Conservation (phyloP, 352 stramenopile species). For the Pelagophyceae sp. region DNA sequence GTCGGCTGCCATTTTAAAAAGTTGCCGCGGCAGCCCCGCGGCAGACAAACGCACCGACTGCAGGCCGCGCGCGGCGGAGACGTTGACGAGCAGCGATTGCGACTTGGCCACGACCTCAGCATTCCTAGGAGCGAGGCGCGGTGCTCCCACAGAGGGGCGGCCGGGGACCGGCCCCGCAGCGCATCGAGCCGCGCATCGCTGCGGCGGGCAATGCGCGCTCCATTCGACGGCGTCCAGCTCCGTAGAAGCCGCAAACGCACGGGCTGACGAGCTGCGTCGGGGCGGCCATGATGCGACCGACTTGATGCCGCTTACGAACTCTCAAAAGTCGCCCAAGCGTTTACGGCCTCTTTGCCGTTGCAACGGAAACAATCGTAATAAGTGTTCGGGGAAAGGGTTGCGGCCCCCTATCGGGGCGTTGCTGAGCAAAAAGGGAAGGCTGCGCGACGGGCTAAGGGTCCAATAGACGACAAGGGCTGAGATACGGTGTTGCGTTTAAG, state of each 20-base stretch:
- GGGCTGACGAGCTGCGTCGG: neutral
- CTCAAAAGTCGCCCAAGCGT: no score
- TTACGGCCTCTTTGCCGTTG: no score
- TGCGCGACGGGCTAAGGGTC: no score
- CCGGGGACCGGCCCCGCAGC: neutral
- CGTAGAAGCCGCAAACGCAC: neutral
- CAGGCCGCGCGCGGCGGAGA: constrained; percentile 89
- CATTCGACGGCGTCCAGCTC: neutral
- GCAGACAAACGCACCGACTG: constrained; percentile 63
- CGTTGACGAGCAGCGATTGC: constrained; percentile 90
- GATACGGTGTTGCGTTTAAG: no score
- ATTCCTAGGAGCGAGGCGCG: neutral
- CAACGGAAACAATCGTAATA: no score
- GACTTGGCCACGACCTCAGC: constrained; percentile 67
- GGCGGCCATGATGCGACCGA: neutral
- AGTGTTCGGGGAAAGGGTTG: no score
- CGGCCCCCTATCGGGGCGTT: no score
- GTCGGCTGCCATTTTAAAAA: no score
- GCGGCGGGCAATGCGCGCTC: neutral
- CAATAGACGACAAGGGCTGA: no score
- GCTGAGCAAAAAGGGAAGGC: no score
- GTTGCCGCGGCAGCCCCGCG: no score
- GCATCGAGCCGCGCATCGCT: neutral
- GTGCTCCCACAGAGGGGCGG: neutral
- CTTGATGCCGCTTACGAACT: neutral